Conservation (phyloP, 106 monocot genomes). For the Phalaenopsis equestris region DNA sequence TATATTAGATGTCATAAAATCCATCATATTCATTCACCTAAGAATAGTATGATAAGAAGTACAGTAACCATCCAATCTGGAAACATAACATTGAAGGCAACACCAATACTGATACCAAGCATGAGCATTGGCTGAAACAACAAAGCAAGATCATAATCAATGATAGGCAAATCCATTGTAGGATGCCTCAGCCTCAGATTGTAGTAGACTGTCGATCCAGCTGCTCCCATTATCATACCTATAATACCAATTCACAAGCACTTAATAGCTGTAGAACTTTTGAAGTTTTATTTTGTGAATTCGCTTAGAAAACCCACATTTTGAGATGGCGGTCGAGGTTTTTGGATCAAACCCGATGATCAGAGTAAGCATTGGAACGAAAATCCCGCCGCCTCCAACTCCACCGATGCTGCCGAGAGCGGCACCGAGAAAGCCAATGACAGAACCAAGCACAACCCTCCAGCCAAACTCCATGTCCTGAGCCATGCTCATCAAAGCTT, state of each 20-base stretch:
- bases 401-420: conserved; percentile 54
- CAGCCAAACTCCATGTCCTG: conserved; percentile 50
- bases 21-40: conserved; percentile 23
- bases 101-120: conserved; percentile 62
- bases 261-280: neutral
- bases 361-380: conserved; percentile 50
- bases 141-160: conserved; percentile 59
- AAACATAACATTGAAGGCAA: conserved; percentile 57
- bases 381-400: conserved; percentile 48
- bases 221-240: conserved; percentile 61
- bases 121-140: conserved; percentile 65
- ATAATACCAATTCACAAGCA: neutral
- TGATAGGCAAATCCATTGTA: conserved; percentile 38
- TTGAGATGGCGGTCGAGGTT: conserved; percentile 47
- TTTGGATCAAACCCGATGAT: conserved; percentile 51
- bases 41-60: conserved; percentile 51
- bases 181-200: conserved; percentile 39
- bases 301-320: conserved; percentile 20
- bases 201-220: conserved; percentile 39
- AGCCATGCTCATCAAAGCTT: neutral
- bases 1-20: neutral
- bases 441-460: conserved; percentile 33
- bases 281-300: neutral
- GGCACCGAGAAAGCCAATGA: conserved; percentile 40
- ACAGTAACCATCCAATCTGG: conserved; percentile 59